Evolutionary conservation across 345 rosid genomes (phyloP).

Genomic region (Citrus inodora): DNA sequence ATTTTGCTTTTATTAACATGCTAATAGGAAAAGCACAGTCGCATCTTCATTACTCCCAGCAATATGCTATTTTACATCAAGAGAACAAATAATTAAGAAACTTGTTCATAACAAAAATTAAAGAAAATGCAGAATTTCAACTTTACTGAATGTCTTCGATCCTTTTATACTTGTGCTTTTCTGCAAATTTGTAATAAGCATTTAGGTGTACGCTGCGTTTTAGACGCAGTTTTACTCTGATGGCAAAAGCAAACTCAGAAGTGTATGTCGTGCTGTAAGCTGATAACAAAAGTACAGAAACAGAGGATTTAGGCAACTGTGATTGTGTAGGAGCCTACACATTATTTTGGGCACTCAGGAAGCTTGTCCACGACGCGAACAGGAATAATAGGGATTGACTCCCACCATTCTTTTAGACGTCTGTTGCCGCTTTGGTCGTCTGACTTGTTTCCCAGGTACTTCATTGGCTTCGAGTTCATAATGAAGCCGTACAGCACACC

Average conservation of each 20-base stretch:
- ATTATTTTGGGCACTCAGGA: neutral
- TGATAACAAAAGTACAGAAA: neutral
- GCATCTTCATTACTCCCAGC: neutral
- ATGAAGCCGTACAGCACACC: slow-evolving; percentile 27
- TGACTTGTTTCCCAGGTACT: slow-evolving; percentile 35
- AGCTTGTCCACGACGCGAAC: slow-evolving; percentile 42
- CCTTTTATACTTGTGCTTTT: neutral
- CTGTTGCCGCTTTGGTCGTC: slow-evolving; percentile 33
- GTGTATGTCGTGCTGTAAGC: neutral
- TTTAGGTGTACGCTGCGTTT: rapidly evolving
- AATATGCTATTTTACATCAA: neutral
- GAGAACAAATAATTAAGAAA: neutral
- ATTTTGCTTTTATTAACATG: neutral
- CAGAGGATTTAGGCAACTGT: neutral
- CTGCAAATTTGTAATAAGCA: neutral
- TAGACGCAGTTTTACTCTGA: neutral
- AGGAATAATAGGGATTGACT: slow-evolving; percentile 66
- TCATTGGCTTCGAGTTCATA: slow-evolving; percentile 50
- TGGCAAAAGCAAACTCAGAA: neutral
- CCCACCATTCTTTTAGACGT: slow-evolving; percentile 90
- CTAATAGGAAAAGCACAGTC: neutral
- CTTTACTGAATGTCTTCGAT: too few species aligned
- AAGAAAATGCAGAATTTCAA: neutral
- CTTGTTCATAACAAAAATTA: neutral
- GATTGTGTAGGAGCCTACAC: neutral